Evolutionary conservation across 2,329 filamentous ascomycete species (phyloP).

Genomic region (Parastagonospora avenae): DNA sequence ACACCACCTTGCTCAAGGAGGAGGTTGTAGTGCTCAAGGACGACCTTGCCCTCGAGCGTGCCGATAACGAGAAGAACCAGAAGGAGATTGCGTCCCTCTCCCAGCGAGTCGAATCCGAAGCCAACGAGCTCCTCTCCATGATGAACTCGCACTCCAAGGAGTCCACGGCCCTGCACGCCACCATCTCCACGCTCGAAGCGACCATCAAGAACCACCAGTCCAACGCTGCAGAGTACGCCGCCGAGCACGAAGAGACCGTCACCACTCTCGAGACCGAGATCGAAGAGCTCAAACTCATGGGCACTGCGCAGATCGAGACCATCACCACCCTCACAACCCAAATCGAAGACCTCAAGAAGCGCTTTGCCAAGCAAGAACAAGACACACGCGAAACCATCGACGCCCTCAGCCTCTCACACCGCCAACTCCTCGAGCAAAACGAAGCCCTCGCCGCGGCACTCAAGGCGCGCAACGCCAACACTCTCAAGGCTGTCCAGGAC

Average conservation of each 20-base stretch:
- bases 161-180: conserved; percentile 42
- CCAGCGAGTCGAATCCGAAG: conserved; percentile 34
- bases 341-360: conserved; percentile 40
- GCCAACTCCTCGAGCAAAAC: conserved; percentile 36
- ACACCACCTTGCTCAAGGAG: conserved; percentile 30
- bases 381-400: conserved; percentile 41
- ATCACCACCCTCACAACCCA: conserved; percentile 39
- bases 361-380: conserved; percentile 33
- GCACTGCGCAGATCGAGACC: conserved; percentile 37
- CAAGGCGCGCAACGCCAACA: conserved; percentile 35
- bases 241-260: conserved; percentile 32
- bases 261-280: conserved; percentile 36
- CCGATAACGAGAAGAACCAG: conserved; percentile 32
- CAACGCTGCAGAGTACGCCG: conserved; percentile 23
- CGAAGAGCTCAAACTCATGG: conserved; percentile 41
- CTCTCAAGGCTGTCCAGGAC: conserved; percentile 36
- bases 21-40: conserved; percentile 28
- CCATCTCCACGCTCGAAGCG: conserved; percentile 45
- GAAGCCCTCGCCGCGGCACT: conserved; percentile 33
- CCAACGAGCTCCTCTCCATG: conserved; percentile 38
- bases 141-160: conserved; percentile 32
- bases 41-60: conserved; percentile 21
- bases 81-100: conserved; percentile 36
- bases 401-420: conserved; percentile 31
- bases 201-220: conserved; percentile 45